Evolutionary conservation across 352 stramenopile genomes (phyloP).

Genomic region (Thalassiosira oceanica): DNA sequence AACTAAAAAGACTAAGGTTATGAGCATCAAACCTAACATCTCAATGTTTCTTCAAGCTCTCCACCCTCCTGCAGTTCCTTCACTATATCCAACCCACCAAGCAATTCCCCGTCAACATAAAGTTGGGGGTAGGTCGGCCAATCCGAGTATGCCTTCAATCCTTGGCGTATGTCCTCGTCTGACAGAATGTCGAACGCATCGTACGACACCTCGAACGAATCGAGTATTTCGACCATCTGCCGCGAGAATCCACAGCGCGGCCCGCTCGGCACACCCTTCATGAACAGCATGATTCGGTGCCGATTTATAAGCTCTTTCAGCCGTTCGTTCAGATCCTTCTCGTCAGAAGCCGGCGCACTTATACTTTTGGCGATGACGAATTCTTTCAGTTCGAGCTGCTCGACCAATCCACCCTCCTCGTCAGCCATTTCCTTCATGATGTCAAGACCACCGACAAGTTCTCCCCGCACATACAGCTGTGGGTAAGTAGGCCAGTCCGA

Average conservation of each 20-base stretch:
- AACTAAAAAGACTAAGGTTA: no score
- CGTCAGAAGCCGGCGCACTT: conserved; percentile 2
- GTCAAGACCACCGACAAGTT: conserved; percentile 91
- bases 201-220: conserved; percentile 88
- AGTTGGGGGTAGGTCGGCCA: conserved; percentile 98
- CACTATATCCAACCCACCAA: conserved; percentile 97
- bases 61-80: conserved; percentile 87
- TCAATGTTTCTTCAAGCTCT: conserved; percentile 64
- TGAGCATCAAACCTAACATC: no score
- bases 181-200: conserved; percentile 96
- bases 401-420: conserved; percentile 84
- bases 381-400: conserved; percentile 85
- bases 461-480: conserved; percentile 94
- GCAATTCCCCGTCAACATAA: conserved; percentile 95
- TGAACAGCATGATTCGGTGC: conserved; percentile 96
- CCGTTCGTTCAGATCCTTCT: conserved; percentile 55
- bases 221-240: conserved; percentile 91
- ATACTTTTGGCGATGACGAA: conserved; percentile 12
- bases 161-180: conserved; percentile 94
- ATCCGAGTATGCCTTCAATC: conserved; percentile 96
- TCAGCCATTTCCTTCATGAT: conserved; percentile 92
- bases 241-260: conserved; percentile 95
- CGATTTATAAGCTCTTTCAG: conserved; percentile 87
- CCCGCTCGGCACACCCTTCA: conserved; percentile 94
- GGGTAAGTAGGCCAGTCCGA: conserved; percentile 97